Evolutionary conservation across 1,139 yeast species (phyloP).

Genomic region (Debaryomyces udenii): DNA sequence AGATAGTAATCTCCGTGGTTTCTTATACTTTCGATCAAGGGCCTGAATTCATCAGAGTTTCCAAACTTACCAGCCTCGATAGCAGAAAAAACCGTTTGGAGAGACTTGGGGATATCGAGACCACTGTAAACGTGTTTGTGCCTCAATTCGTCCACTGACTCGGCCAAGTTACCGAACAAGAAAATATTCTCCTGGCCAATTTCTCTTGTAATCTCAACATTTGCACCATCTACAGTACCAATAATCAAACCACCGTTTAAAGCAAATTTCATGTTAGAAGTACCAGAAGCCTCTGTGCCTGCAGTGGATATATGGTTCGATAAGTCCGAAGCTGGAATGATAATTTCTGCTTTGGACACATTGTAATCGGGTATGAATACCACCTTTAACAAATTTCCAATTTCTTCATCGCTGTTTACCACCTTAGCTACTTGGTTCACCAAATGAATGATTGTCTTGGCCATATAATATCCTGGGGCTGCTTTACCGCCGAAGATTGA

Average conservation of each 20-base stretch:
- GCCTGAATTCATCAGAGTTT: slow-evolving; percentile 63
- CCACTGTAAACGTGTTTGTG: slow-evolving; percentile 69
- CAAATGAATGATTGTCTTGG: slow-evolving; percentile 85
- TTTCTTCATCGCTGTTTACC: slow-evolving; percentile 74
- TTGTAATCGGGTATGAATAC: slow-evolving; percentile 90
- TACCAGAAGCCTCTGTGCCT: slow-evolving; percentile 96
- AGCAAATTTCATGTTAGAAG: slow-evolving; percentile 95
- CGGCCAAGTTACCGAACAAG: slow-evolving; percentile 88
- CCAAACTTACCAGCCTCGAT: slow-evolving; percentile 77
- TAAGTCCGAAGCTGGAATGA: slow-evolving; percentile 86
- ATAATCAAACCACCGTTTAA: slow-evolving; percentile 91
- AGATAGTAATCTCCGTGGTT: slow-evolving; percentile 83
- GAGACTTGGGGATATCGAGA: slow-evolving; percentile 55
- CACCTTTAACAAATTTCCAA: slow-evolving; percentile 78
- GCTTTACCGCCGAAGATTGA: slow-evolving; percentile 91
- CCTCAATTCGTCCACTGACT: slow-evolving; percentile 84
- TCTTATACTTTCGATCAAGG: slow-evolving; percentile 69
- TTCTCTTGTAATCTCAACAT: slow-evolving; percentile 92
- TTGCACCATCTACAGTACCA: slow-evolving; percentile 97
- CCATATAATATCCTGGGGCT: slow-evolving; percentile 97
- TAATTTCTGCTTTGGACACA: slow-evolving; percentile 91
- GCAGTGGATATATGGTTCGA: slow-evolving; percentile 97
- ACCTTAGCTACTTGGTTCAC: slow-evolving; percentile 81
- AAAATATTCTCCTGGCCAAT: slow-evolving; percentile 92
- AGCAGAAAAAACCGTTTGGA: slow-evolving; percentile 64